Evolutionary conservation across 352 stramenopile genomes (phyloP).

Genomic region (Phytophthora ramorum): DNA sequence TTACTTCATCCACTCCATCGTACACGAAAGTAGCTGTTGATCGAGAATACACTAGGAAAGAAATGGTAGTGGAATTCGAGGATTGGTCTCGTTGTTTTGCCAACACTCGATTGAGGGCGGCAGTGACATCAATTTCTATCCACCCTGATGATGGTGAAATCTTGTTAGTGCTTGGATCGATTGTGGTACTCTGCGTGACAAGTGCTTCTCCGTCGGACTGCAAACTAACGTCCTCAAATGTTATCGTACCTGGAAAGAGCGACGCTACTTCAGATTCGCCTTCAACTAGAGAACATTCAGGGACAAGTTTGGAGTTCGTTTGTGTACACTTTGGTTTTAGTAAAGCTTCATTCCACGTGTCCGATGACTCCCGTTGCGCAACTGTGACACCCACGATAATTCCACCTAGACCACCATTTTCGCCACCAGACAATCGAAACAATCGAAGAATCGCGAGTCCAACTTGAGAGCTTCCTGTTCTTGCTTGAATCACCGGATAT

Average conservation of each 20-base stretch:
- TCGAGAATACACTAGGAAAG: conserved; percentile 62
- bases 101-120: conserved; percentile 61
- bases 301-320: conserved; percentile 16
- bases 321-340: conserved; percentile 30
- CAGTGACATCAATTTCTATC: conserved; percentile 76
- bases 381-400: conserved; percentile 55
- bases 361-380: conserved; percentile 22
- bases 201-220: conserved; percentile 36
- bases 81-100: conserved; percentile 33
- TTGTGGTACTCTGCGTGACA: conserved; percentile 39
- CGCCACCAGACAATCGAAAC: conserved; percentile 62
- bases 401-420: conserved; percentile 69
- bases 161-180: conserved; percentile 48
- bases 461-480: conserved; percentile 60
- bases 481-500: conserved; percentile 30
- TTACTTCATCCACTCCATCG: conserved; percentile 57
- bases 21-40: conserved; percentile 54
- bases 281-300: conserved; percentile 33
- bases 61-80: conserved; percentile 41
- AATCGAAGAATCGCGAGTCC: conserved; percentile 58
- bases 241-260: conserved; percentile 45
- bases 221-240: conserved; percentile 35
- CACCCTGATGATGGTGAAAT: conserved; percentile 51
- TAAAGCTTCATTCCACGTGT: conserved; percentile 48
- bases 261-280: conserved; percentile 17